Conservation (phyloP, 257 asterid species). For the Scutellaria barbata region DNA sequence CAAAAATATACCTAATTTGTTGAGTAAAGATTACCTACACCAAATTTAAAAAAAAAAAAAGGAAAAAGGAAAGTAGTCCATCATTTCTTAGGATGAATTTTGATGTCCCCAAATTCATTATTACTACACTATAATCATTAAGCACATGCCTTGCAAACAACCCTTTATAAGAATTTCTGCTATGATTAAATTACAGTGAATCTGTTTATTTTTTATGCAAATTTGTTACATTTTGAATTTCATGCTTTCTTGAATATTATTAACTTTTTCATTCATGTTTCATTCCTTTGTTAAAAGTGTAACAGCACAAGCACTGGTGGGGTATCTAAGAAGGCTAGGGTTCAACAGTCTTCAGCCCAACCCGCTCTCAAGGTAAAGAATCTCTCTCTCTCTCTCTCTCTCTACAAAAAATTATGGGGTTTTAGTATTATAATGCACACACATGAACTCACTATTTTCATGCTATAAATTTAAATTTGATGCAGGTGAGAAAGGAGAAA, state of each 20-base stretch:
- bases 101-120: conserved; percentile 24
- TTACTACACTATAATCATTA: conserved; percentile 29
- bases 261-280: neutral
- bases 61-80: neutral
- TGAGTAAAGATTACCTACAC: no score
- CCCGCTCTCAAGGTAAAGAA: conserved; percentile 71
- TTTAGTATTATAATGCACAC: neutral
- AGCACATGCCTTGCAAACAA: neutral
- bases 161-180: conserved; percentile 6
- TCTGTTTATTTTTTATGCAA: neutral
- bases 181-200: neutral
- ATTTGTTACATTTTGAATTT: neutral
- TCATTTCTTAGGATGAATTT: neutral
- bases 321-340: conserved; percentile 82
- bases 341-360: conserved; percentile 74
- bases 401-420: neutral
- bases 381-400: conserved; percentile 21
- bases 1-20: no score
- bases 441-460: neutral
- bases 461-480: neutral
- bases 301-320: conserved; percentile 69
- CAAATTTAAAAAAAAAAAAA: no score
- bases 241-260: conserved; percentile 22
- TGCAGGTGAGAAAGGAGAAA: conserved; percentile 94
- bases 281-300: conserved; percentile 48